Conservation (phyloP, 139 green algal genomes). For the Tetradesmus obliquus region DNA sequence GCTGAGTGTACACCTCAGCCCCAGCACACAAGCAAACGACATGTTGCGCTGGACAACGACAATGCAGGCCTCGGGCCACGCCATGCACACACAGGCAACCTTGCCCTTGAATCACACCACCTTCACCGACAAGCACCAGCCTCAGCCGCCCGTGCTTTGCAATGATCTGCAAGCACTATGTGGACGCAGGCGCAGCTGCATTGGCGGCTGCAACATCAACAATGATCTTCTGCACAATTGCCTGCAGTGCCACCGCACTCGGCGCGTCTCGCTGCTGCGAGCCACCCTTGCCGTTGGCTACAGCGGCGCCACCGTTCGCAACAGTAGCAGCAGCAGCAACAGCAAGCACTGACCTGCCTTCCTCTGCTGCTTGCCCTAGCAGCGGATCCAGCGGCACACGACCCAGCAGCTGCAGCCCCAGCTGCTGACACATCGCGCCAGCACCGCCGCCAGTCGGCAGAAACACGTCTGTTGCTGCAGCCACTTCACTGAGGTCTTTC, state of each 20-base stretch:
- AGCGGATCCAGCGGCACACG: slow-evolving; percentile 85
- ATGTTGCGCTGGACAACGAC: too few relatives aligned
- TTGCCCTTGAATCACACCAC: too few relatives aligned
- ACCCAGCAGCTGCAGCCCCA: slow-evolving; percentile 90
- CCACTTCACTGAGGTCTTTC: background rate
- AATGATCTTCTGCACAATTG: slow-evolving; percentile 36
- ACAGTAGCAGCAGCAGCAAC: background rate
- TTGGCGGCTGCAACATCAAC: background rate
- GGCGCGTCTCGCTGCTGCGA: slow-evolving; percentile 20
- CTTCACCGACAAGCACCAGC: too few relatives aligned
- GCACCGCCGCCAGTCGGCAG: slow-evolving; percentile 73
- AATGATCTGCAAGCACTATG: too few relatives aligned
- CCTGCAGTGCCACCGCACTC: slow-evolving; percentile 35
- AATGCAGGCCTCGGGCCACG: too few relatives aligned
- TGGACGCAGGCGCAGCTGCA: background rate
- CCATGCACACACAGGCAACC: too few relatives aligned
- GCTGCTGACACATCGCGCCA: slow-evolving; percentile 76
- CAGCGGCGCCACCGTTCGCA: background rate
- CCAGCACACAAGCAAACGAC: too few relatives aligned
- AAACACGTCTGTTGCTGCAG: slow-evolving; percentile 77
- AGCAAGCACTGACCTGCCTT: slow-evolving; percentile 68
- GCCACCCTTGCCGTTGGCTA: background rate
- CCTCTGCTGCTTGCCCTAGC: slow-evolving; percentile 78
- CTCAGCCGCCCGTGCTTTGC: too few relatives aligned
- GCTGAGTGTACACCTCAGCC: too few relatives aligned